phyloP scores from a whole-genome alignment of 2,329 filamentous ascomycete species.

The Penicillium brevicompactum region DNA sequence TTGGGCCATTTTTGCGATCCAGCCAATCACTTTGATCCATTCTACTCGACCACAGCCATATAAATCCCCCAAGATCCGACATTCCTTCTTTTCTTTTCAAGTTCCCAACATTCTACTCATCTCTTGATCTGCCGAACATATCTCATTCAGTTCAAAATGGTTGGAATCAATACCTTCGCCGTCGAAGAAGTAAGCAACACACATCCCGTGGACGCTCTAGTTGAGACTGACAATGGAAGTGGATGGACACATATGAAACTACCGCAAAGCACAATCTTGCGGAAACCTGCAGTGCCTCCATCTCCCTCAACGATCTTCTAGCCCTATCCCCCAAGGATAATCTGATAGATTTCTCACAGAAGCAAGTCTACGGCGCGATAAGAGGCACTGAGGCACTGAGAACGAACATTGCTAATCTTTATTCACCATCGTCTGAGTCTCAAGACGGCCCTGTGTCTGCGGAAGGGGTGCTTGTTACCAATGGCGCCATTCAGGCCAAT shows the following conservation, averaged over 20 bases:
- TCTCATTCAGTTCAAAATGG: slow-evolving; percentile 11
- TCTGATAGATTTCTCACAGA: slow-evolving; percentile 26
- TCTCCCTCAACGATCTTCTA: slow-evolving; percentile 70
- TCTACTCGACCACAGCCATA: background rate
- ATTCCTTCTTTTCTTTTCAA: background rate
- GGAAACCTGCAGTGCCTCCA: slow-evolving; percentile 75
- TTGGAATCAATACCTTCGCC: slow-evolving; percentile 21
- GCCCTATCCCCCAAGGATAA: slow-evolving; percentile 50
- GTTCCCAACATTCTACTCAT: background rate
- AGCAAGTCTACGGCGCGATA: slow-evolving; percentile 31
- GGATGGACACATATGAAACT: slow-evolving; percentile 59
- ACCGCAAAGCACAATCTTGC: slow-evolving; percentile 68
- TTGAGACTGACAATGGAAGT: slow-evolving; percentile 40
- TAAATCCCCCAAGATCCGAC: background rate
- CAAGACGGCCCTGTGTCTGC: slow-evolving; percentile 40
- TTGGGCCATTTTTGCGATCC: slow-evolving; percentile 18
- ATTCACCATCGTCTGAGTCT: slow-evolving; percentile 46
- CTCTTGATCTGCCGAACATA: too few relatives aligned
- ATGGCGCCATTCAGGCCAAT: slow-evolving; percentile 83
- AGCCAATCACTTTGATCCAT: slow-evolving; percentile 13
- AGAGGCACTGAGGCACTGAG: slow-evolving; percentile 28
- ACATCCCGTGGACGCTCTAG: background rate
- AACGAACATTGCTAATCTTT: slow-evolving; percentile 33
- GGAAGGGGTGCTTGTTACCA: slow-evolving; percentile 73
- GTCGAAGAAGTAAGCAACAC: slow-evolving; percentile 19